A percentile compares a stretch with the other conserved stretches of the same genome.
Conservation (phyloP, 1,284 basidiomycete genomes). For the Trichosporon ovoides region DNA sequence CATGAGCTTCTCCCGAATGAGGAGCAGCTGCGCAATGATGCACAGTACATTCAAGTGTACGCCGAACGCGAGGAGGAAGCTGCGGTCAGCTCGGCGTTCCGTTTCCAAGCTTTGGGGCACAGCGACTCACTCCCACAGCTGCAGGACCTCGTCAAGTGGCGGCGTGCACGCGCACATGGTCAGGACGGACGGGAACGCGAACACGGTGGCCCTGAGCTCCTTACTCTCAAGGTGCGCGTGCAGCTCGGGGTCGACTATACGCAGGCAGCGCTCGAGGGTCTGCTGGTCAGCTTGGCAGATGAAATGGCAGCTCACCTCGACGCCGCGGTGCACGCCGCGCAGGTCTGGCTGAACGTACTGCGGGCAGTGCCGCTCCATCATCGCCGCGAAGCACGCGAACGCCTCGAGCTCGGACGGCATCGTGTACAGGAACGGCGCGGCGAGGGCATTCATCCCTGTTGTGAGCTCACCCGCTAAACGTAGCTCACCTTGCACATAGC, state of each 20-base stretch:
- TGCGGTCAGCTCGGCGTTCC: slow-evolving; percentile 13
- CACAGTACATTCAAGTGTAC: slow-evolving; percentile 93
- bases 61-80: slow-evolving; percentile 88
- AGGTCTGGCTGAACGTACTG: slow-evolving; percentile 92
- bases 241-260: slow-evolving; percentile 81
- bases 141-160: slow-evolving; percentile 85
- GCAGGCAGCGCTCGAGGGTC: slow-evolving; percentile 86
- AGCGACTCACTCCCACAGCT: slow-evolving; percentile 71
- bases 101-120: not conserved
- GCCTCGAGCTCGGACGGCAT: slow-evolving; percentile 95
- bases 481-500: slow-evolving; percentile 72
- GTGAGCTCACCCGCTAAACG: slow-evolving; percentile 1
- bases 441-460: slow-evolving; percentile 87
- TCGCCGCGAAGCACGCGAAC: slow-evolving; percentile 88
- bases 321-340: slow-evolving; percentile 85
- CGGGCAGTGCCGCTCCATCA: slow-evolving; percentile 89
- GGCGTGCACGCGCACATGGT: slow-evolving; percentile 96
- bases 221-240: slow-evolving; percentile 76
- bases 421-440: slow-evolving; percentile 92
- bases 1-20: slow-evolving; percentile 87
- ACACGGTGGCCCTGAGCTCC: slow-evolving; percentile 94
- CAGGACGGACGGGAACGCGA: slow-evolving; percentile 92
- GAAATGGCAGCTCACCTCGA: slow-evolving; percentile 61
- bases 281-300: slow-evolving; percentile 39
- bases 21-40: slow-evolving; percentile 85